These are phyloP conservation scores for Trichosporon faecale DNA, from an alignment of 1,284 basidiomycete species.

Conservation along the genomic window DNA sequence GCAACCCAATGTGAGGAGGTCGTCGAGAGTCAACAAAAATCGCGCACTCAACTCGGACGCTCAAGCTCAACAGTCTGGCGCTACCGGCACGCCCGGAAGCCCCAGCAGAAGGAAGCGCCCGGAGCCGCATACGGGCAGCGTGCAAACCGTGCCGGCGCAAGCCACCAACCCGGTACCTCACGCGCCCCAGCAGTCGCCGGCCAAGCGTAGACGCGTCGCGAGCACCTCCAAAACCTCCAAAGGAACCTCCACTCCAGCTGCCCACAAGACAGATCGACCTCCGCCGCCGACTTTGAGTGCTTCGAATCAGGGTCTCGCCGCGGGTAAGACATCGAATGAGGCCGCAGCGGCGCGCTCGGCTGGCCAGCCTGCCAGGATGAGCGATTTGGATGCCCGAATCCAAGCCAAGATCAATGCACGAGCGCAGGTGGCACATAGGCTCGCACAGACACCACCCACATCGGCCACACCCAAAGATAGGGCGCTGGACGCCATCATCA, in stretches of 20 bases:
- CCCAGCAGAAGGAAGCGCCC: not conserved
- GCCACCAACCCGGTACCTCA: not conserved
- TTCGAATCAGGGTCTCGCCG: not conserved
- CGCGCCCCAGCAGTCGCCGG: not conserved
- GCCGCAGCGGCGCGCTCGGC: not conserved
- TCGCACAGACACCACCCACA: not conserved
- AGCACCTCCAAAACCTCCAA: not conserved
- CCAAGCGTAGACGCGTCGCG: not conserved
- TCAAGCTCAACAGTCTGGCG: not conserved
- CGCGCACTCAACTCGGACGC: not conserved
- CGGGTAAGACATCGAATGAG: not conserved
- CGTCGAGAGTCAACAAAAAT: not conserved
- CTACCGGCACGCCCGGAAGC: not conserved
- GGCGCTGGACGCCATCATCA: not conserved
- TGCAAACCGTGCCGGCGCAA: not conserved
- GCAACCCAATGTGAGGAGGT: not conserved
- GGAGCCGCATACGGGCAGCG: not conserved
- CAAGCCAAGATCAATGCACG: constrained; percentile 6
- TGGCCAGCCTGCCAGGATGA: not conserved
- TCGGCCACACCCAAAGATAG: not conserved
- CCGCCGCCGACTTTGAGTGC: not conserved
- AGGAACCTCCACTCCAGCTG: not conserved
- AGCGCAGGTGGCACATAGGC: not conserved
- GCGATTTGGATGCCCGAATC: not conserved
- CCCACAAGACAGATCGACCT: not conserved